These are phyloP conservation scores for Phytophthora multivora DNA, from an alignment of 352 stramenopile genomes.

Conservation along the genomic window DNA sequence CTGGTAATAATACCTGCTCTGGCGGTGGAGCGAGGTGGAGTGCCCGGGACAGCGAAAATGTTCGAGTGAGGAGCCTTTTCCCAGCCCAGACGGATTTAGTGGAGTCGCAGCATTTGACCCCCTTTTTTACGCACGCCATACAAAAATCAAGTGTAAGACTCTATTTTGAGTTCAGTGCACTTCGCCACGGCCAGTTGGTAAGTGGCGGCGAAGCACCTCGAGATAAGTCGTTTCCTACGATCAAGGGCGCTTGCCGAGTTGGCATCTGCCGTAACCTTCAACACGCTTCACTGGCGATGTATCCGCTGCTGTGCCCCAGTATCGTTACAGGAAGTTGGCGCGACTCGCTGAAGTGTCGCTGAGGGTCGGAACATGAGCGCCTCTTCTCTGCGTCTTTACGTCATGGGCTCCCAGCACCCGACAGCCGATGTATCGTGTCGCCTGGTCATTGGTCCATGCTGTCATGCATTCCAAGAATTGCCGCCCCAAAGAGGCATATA, in stretches of 20 bases:
- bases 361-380: conserved; percentile 6
- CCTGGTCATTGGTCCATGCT: conserved; percentile 10
- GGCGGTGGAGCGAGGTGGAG: conserved; percentile 23
- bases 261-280: conserved; percentile 1
- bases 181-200: background rate
- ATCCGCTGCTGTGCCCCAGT: background rate
- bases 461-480: background rate
- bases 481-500: background rate
- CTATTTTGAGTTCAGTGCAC: conserved; percentile 11
- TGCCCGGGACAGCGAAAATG: conserved; percentile 26
- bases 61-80: conserved; percentile 24
- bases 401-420: background rate
- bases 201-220: background rate
- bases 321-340: no score
- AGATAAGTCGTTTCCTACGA: conserved; percentile 10
- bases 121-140: background rate
- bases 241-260: background rate
- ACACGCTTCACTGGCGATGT: background rate
- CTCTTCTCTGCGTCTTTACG: conserved; percentile 15
- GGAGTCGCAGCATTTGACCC: conserved; percentile 8
- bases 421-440: conserved; percentile 18
- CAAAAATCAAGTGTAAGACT: conserved; percentile 5
- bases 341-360: background rate
- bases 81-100: conserved; percentile 16
- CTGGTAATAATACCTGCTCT: conserved; percentile 39